Conservation (phyloP, 1,284 basidiomycete species). For the Boletus sp. region DNA sequence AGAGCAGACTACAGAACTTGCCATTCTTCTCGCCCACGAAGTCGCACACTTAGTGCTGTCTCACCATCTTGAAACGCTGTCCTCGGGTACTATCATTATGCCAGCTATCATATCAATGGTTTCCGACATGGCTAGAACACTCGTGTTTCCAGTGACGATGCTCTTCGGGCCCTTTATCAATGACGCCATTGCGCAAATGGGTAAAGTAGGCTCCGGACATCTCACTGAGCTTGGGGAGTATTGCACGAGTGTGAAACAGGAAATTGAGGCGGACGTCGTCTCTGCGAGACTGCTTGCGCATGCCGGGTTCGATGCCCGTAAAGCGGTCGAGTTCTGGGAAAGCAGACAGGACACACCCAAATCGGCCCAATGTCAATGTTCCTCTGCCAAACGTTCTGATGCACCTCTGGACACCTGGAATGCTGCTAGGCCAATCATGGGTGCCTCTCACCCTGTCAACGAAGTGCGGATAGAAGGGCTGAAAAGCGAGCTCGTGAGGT, state of each 20-base stretch:
- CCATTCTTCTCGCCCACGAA: slow-evolving; percentile 84
- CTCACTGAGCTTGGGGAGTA: slow-evolving; percentile 65
- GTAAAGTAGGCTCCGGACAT: slow-evolving; percentile 71
- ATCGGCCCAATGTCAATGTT: slow-evolving; percentile 43
- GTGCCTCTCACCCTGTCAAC: slow-evolving; percentile 51
- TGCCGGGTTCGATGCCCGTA: slow-evolving; percentile 79
- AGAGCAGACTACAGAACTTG: slow-evolving; percentile 79
- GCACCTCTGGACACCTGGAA: slow-evolving; percentile 13
- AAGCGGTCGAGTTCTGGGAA: slow-evolving; percentile 75
- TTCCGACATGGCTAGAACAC: slow-evolving; percentile 69
- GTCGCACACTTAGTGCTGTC: slow-evolving; percentile 82
- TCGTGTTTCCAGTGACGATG: slow-evolving; percentile 85
- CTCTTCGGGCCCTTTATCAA: slow-evolving; percentile 88
- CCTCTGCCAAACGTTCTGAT: slow-evolving; percentile 25
- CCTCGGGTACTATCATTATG: slow-evolving; percentile 75
- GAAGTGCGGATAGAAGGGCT: slow-evolving; percentile 48
- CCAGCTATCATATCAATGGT: slow-evolving; percentile 75
- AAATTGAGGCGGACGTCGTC: slow-evolving; percentile 87
- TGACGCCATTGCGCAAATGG: slow-evolving; percentile 80
- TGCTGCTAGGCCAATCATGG: slow-evolving; percentile 30
- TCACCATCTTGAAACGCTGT: slow-evolving; percentile 86
- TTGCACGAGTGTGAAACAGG: slow-evolving; percentile 72
- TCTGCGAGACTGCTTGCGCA: slow-evolving; percentile 82
- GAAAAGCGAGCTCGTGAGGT: slow-evolving; percentile 50
- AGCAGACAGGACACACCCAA: slow-evolving; percentile 35